Base-by-base conservation (phyloP, 106 monocot species). In the Iris macrosiphon region DNA sequence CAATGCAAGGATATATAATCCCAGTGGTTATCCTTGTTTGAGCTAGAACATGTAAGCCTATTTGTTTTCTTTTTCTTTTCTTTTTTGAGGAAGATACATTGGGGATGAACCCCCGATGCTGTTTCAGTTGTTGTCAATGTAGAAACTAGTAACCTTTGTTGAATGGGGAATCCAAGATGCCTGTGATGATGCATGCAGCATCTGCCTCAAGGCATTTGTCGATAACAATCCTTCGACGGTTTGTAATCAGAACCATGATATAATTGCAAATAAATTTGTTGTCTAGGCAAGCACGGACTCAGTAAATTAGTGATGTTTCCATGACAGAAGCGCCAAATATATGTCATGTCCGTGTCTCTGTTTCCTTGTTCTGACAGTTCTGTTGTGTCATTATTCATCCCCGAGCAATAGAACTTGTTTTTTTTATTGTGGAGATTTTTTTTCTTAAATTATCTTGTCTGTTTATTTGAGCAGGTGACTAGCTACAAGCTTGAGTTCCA, bases 401-500 rank as follows among this genome's bases (percentile, higher is more conserved):
- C n/a, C n/a, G n/a, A n/a, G n/a, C n/a, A n/a, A n/a, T n/a, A n/a
- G n/a, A n/a, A n/a, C n/a, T n/a, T n/a, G n/a, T n/a, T n/a, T n/a
- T n/a, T n/a, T n/a, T n/a, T n/a, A n/a, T n/a, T n/a, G n/a, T n/a
- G n/a, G n/a, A n/a, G n/a, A n/a, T n/a, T n/a, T n/a, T n/a, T n/a
- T n/a, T n/a, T n/a, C n/a, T n/a, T n/a, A n/a, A n/a, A n/a, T n/a
- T n/a, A 53, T 61, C 4, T 18, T 30, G 42, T 6, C 31, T 16
- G 17, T 62, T 55, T 52, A 2, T 21, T 55, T 31, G 35, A 40
- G 53, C 62, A 85, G 84, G 67, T 79, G 50, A 85, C 84, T 33
- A 63, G 29, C 25, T 85, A 79, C 75, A 85, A 79, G 56, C 84
- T 79, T 57, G 84, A 85, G 54, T 85, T 72, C 46, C 84, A 85